These are phyloP conservation scores for Camellia sinensis DNA, from an alignment of 148 eudicot species.

Conservation along the genomic window DNA sequence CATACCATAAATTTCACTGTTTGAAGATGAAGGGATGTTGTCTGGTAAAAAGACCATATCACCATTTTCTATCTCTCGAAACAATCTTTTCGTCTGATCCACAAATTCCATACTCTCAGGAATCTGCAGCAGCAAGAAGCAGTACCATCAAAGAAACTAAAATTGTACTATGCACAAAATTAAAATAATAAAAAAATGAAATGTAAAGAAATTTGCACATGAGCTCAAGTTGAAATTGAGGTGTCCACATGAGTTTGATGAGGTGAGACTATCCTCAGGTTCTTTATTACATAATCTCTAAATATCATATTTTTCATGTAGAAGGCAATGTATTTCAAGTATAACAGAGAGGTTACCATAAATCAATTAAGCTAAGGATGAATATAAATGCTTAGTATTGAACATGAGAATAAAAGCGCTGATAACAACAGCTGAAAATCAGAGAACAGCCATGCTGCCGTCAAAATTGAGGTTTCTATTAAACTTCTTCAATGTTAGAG, in stretches of 20 bases:
- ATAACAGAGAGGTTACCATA: not conserved
- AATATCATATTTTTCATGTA: no score
- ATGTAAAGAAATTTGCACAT: not conserved
- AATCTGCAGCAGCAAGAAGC: conserved; percentile 40
- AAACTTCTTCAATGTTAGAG: not conserved
- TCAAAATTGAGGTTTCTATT: not conserved
- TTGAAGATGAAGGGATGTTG: conserved; percentile 34
- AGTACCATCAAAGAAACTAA: conserved; percentile 8
- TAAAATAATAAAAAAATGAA: no score
- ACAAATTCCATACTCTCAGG: conserved; percentile 47
- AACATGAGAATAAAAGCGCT: not conserved
- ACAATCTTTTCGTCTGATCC: conserved; percentile 43
- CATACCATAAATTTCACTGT: conserved; percentile 19
- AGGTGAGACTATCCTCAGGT: not conserved
- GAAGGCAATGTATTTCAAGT: not conserved
- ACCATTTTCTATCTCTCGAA: conserved; percentile 28
- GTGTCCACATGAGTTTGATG: not conserved
- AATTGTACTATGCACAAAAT: not conserved
- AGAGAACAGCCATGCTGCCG: not conserved
- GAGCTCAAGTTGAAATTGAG: not conserved
- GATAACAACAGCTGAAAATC: not conserved
- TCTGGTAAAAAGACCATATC: conserved; percentile 24
- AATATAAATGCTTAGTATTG: not conserved
- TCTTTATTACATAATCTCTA: not conserved
- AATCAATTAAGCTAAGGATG: no score